These are phyloP conservation scores for Neltuma alba DNA, from an alignment of 306 rosid species.

Conservation along the genomic window DNA sequence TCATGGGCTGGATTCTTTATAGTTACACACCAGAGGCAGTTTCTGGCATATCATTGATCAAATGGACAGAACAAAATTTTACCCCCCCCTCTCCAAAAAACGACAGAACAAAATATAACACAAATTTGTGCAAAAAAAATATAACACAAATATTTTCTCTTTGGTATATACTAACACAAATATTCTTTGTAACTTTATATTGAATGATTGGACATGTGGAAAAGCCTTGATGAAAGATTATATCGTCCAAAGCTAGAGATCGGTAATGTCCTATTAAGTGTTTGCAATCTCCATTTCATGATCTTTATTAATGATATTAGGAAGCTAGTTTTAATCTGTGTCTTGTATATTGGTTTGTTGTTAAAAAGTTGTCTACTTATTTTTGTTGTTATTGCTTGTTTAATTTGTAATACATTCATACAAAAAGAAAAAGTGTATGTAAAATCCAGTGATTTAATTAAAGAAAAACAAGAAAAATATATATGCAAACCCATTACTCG, in stretches of 20 bases:
- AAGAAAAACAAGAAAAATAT: too few species aligned
- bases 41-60: neutral
- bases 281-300: neutral
- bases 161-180: neutral
- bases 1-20: neutral
- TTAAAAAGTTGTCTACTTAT: neutral
- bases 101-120: too few species aligned
- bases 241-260: neutral
- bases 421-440: too few species aligned
- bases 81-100: too few species aligned
- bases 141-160: neutral
- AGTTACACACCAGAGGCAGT: neutral
- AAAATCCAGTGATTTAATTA: too few species aligned
- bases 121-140: too few species aligned
- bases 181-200: neutral
- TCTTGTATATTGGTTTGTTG: neutral
- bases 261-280: neutral
- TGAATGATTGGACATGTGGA: neutral
- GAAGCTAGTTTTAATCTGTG: neutral
- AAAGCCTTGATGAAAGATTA: neutral
- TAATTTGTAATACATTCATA: neutral
- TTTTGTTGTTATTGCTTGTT: neutral
- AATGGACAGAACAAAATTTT: neutral
- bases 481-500: too few species aligned
- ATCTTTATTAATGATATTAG: neutral